These are phyloP conservation scores for Aspergillus arachidicola DNA, from an alignment of 2,329 filamentous ascomycete species.

Conservation along the genomic window DNA sequence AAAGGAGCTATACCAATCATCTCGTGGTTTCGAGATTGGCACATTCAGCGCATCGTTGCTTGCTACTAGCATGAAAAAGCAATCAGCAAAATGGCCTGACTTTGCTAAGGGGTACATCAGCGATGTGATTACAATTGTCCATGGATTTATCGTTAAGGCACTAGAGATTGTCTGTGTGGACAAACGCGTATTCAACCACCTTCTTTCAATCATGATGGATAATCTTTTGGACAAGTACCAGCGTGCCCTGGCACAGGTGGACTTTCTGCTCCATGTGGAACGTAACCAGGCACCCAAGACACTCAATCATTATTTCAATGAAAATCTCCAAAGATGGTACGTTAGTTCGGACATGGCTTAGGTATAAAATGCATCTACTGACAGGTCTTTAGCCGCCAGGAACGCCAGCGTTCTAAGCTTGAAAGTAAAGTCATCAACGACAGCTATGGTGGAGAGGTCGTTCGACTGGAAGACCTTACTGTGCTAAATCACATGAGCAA, in stretches of 20 bases:
- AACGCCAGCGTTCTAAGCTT: not conserved
- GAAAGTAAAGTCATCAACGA: not conserved
- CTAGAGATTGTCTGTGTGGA: slow-evolving; percentile 52
- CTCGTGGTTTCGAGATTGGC: slow-evolving; percentile 59
- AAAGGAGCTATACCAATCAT: slow-evolving; percentile 43
- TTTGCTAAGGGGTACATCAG: slow-evolving; percentile 55
- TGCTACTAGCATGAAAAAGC: slow-evolving; percentile 51
- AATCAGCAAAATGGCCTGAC: slow-evolving; percentile 57
- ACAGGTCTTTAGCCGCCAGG: not conserved
- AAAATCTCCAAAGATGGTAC: slow-evolving; percentile 46
- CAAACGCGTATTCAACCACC: slow-evolving; percentile 40
- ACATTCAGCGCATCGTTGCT: slow-evolving; percentile 44
- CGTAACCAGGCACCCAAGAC: slow-evolving; percentile 51
- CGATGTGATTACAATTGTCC: slow-evolving; percentile 54
- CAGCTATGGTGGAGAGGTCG: not conserved
- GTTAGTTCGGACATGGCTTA: not conserved
- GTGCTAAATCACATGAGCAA: slow-evolving; percentile 20
- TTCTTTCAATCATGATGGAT: slow-evolving; percentile 51
- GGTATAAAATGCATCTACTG: not conserved
- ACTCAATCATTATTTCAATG: slow-evolving; percentile 55
- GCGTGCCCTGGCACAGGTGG: slow-evolving; percentile 51
- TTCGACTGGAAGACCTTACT: not conserved
- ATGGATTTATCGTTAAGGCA: slow-evolving; percentile 53
- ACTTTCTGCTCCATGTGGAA: slow-evolving; percentile 59
- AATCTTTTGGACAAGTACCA: slow-evolving; percentile 51